These are phyloP conservation scores for Plantago coronopus DNA, from an alignment of 305 asterid genomes.

Conservation along the genomic window DNA sequence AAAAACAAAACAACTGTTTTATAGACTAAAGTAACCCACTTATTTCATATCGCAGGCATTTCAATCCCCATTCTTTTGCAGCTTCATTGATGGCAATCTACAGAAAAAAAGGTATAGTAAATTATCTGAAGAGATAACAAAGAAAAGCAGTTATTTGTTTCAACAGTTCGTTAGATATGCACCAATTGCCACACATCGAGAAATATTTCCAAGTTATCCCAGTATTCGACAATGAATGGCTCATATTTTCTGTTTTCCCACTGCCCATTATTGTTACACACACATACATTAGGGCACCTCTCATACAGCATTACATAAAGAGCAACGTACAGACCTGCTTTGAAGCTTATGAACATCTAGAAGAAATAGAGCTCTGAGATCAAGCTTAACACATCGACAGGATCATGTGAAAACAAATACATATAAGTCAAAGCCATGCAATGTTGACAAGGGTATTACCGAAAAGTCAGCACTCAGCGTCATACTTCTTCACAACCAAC, in stretches of 20 bases:
- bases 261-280: background rate
- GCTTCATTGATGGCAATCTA: slow-evolving; percentile 87
- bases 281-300: background rate
- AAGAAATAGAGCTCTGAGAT: no score
- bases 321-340: no score
- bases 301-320: background rate
- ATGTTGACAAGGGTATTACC: no score
- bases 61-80: slow-evolving; percentile 81
- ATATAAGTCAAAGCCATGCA: no score
- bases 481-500: no score
- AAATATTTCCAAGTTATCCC: slow-evolving; percentile 1
- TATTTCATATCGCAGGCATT: slow-evolving; percentile 91
- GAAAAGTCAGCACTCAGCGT: no score
- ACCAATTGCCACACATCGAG: background rate
- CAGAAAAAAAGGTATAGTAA: slow-evolving; percentile 23
- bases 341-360: no score
- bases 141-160: no score
- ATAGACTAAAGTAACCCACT: slow-evolving; percentile 41
- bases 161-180: no score
- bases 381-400: no score
- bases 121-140: slow-evolving; percentile 8
- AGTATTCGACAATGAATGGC: slow-evolving; percentile 1
- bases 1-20: slow-evolving; percentile 11
- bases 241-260: slow-evolving; percentile 7
- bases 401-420: no score